Evolutionary conservation across 805 yeast genomes (phyloP).

Genomic region (Zygoascus biomembranicola): DNA sequence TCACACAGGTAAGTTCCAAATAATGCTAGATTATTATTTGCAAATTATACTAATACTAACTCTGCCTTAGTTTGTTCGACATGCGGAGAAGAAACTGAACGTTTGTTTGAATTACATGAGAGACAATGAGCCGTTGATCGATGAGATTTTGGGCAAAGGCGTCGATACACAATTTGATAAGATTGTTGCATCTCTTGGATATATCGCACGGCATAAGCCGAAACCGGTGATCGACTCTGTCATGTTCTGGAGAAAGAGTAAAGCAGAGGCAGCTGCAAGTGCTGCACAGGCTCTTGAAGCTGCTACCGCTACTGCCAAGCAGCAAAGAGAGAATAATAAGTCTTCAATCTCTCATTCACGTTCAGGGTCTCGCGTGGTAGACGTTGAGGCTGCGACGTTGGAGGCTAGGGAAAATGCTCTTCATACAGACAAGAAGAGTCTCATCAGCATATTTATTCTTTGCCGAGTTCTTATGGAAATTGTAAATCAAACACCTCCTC

Average conservation of each 20-base stretch:
- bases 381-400: slow-evolving; percentile 9
- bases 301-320: slow-evolving; percentile 10
- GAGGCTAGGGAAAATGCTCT: slow-evolving; percentile 41
- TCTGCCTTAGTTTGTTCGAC: slow-evolving; percentile 57
- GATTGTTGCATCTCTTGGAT: slow-evolving; percentile 78
- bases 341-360: neutral
- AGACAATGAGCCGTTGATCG: slow-evolving; percentile 68
- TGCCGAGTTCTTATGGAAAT: slow-evolving; percentile 91
- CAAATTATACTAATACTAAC: neutral
- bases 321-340: slow-evolving; percentile 18
- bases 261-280: slow-evolving; percentile 73
- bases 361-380: neutral
- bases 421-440: slow-evolving; percentile 77
- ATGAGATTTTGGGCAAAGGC: slow-evolving; percentile 74
- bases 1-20: slow-evolving; percentile 54
- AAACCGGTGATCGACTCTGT: slow-evolving; percentile 95
- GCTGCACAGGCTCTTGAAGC: slow-evolving; percentile 37
- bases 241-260: slow-evolving; percentile 96
- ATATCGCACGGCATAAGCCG: slow-evolving; percentile 81
- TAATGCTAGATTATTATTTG: neutral
- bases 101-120: slow-evolving; percentile 58
- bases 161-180: slow-evolving; percentile 80
- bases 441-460: slow-evolving; percentile 78
- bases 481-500: slow-evolving; percentile 77
- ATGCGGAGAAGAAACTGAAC: slow-evolving; percentile 81